These are phyloP conservation scores for Leptographium procerum DNA, from an alignment of 2,329 filamentous ascomycete species.

Conservation along the genomic window DNA sequence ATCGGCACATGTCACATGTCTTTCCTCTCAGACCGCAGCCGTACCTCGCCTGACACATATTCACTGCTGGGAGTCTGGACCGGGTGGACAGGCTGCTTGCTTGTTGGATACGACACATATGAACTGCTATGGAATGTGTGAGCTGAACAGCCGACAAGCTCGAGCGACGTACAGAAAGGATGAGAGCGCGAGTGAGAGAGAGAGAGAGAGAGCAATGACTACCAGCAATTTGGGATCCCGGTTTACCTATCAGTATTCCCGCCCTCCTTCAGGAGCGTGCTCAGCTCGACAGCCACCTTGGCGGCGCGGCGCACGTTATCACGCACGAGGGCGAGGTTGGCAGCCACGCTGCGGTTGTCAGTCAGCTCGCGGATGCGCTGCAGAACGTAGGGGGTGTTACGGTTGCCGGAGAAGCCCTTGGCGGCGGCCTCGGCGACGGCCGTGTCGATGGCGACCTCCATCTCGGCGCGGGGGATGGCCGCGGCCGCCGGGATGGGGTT, in stretches of 20 bases:
- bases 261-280: conserved; percentile 5
- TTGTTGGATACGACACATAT: neutral
- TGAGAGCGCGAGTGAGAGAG: too few species aligned
- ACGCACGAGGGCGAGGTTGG: conserved; percentile 56
- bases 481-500: conserved; percentile 69
- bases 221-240: too few species aligned
- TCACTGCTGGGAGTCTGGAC: neutral
- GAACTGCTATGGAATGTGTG: neutral
- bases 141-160: too few species aligned
- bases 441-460: conserved; percentile 56
- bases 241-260: conserved; percentile 4
- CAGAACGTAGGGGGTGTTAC: conserved; percentile 78
- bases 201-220: too few species aligned
- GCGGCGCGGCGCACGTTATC: conserved; percentile 44
- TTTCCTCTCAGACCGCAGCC: too few species aligned
- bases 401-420: conserved; percentile 57
- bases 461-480: conserved; percentile 59
- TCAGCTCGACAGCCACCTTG: conserved; percentile 40
- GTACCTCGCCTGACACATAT: too few species aligned
- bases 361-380: conserved; percentile 69
- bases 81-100: too few species aligned
- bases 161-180: too few species aligned
- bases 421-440: conserved; percentile 54
- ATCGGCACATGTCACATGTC: too few species aligned
- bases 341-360: conserved; percentile 55